Evolutionary conservation across 2,329 filamentous ascomycete genomes (phyloP), one percentile per base, ranked within the genome.

Genomic region (Chalaropsis ovoidea): DNA sequence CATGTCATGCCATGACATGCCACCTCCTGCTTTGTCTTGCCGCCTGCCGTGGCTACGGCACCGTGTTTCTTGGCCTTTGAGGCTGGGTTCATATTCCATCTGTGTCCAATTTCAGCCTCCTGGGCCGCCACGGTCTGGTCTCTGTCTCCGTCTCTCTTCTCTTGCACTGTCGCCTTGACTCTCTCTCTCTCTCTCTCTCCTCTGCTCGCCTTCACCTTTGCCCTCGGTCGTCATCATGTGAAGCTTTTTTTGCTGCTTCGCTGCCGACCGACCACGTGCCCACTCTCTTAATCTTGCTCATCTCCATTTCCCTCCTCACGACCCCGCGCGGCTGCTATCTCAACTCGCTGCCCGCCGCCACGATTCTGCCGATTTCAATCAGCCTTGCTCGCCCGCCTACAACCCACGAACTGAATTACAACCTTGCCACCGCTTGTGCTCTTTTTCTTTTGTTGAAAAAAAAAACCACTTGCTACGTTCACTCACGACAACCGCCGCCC

Each of bases 211-310:
- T 43, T 43, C 17, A 43, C 27, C 27, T 31, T 8, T 8, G n/a
- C 17, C 41, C 39, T 35, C 22, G 22, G 27, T 7, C 35, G 8
- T 10, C 19, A 19, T 56, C 62, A 19, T 52, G 19, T 19, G 22
- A 6, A n/a, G 6, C 22, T 35, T 58, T 62, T 56, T 17, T 62
- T 10, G 17, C 47, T 10, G 17, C 47, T 41, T 11, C 24, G 27
- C 41, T 41, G 43, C 27, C 62, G 62, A 47, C 41, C n/a, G 62
- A 47, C 41, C n/a, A 63, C 45, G 45, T 49, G 41, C 62, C 45
- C 43, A 49, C 10, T 35, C 43, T 58, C 63, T 45, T 47, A 35
- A 49, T 49, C 17, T 42, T 27, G 35, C 62, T 56, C 24, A 47
- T 31, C 22, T 45, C 42, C 24, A 7, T 63, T 45, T 49, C 35